A percentile compares a stretch with the other conserved stretches of the same genome.
phyloP scores from a whole-genome alignment of 768 basidiomycete genomes.

The Glaciozyma antarctica region DNA sequence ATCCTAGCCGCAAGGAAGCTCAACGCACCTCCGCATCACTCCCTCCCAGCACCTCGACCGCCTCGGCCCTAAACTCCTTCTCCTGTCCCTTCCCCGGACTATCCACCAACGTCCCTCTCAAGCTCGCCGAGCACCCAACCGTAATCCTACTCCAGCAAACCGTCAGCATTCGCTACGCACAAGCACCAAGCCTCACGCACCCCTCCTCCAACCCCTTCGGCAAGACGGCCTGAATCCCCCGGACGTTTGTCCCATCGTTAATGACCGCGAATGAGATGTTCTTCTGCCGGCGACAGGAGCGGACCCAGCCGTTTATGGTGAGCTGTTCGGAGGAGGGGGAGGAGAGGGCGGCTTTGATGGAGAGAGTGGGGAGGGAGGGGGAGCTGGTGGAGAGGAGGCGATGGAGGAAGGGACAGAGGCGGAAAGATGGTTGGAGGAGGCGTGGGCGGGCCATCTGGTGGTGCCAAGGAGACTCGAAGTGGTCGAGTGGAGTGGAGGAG shows the following conservation, averaged over 20 bases:
- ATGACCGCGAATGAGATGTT: slow-evolving; percentile 32
- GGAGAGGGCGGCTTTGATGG: neutral
- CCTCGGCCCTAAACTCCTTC: slow-evolving; percentile 28
- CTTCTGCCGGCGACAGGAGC: slow-evolving; percentile 31
- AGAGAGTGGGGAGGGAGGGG: neutral
- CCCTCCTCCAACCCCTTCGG: slow-evolving; percentile 17
- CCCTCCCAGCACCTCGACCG: slow-evolving; percentile 28
- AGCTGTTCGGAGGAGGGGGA: neutral
- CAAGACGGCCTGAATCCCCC: slow-evolving; percentile 32
- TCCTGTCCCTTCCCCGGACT: slow-evolving; percentile 18
- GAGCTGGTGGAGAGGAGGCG: slow-evolving; percentile 5
- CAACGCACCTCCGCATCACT: slow-evolving; percentile 29
- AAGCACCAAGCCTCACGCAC: neutral
- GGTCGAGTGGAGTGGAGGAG: too few relatives aligned
- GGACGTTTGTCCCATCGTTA: slow-evolving; percentile 26
- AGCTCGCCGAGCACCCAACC: slow-evolving; percentile 19
- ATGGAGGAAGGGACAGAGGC: neutral
- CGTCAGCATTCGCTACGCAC: neutral
- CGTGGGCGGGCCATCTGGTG: too few relatives aligned
- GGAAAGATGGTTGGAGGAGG: slow-evolving; percentile 14
- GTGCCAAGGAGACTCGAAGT: too few relatives aligned
- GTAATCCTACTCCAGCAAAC: slow-evolving; percentile 14
- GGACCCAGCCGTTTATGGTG: slow-evolving; percentile 32
- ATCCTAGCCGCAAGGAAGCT: neutral
- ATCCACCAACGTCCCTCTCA: slow-evolving; percentile 24